These are phyloP conservation scores for Chaetomium sp. DNA, from an alignment of 2,329 filamentous ascomycete genomes.

Conservation along the genomic window DNA sequence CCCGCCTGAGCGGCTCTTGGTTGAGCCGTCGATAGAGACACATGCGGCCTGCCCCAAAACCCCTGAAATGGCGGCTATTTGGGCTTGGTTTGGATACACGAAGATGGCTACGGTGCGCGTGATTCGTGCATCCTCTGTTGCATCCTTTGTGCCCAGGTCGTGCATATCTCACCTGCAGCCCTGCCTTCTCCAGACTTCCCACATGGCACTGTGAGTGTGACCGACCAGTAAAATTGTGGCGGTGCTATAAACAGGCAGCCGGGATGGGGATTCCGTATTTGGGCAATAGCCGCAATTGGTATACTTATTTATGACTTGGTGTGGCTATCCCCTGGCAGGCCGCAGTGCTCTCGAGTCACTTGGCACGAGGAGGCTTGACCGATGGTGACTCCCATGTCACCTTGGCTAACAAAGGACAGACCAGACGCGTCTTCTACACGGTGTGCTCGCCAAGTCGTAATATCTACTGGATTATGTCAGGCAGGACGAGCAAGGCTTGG, in stretches of 20 bases:
- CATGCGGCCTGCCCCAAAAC: neutral
- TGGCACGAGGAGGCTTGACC: neutral
- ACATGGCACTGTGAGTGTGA: neutral
- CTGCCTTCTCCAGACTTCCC: neutral
- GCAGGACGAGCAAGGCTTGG: neutral
- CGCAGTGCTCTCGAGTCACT: neutral
- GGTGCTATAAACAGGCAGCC: neutral
- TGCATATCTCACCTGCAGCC: neutral
- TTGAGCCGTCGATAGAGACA: neutral
- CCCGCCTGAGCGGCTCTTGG: constrained; percentile 1
- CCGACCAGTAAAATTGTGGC: neutral
- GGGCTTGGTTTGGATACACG: neutral
- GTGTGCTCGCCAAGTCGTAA: neutral
- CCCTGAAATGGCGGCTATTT: constrained; percentile 14
- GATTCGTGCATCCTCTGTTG: neutral
- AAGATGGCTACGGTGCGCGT: neutral
- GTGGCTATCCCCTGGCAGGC: neutral
- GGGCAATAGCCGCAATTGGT: neutral
- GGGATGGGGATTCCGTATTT: neutral
- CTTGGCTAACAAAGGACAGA: neutral
- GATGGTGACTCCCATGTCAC: no score
- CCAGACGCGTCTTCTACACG: neutral
- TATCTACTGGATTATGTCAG: neutral
- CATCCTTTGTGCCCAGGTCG: neutral
- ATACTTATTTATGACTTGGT: no score